These are phyloP conservation scores for Elaeagnus macrophylla DNA, from an alignment of 306 rosid genomes.

Conservation along the genomic window DNA sequence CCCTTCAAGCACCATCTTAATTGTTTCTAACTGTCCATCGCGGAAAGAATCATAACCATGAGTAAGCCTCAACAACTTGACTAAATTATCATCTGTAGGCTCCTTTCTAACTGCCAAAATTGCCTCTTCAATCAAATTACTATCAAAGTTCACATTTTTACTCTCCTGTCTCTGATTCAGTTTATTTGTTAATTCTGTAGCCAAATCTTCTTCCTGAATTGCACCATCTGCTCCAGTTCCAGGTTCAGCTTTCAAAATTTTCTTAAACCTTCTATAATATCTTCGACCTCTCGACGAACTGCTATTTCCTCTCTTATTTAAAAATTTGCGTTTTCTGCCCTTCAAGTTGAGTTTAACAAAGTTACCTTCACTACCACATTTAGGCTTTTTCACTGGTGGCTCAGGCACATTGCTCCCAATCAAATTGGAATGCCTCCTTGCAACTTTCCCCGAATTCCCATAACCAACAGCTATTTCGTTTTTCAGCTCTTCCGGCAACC, in stretches of 20 bases:
- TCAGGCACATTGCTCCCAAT: constrained; percentile 45
- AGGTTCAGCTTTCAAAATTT: constrained; percentile 19
- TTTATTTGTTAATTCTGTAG: constrained; percentile 16
- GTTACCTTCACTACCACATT: constrained; percentile 51
- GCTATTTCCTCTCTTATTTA: constrained; percentile 31
- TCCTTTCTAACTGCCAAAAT: constrained; percentile 33
- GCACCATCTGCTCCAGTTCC: constrained; percentile 18
- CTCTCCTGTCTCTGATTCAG: constrained; percentile 25
- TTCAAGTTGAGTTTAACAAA: constrained; percentile 62
- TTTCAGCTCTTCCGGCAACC: constrained; percentile 15
- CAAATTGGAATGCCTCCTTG: constrained; percentile 42
- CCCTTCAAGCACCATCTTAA: constrained; percentile 62
- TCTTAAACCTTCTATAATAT: constrained; percentile 31
- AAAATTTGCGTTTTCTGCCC: constrained; percentile 44
- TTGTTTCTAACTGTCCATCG: constrained; percentile 80
- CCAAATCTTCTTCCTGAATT: constrained; percentile 36
- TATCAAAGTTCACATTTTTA: constrained; percentile 27
- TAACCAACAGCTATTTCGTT: constrained; percentile 1
- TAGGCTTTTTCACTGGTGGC: constrained; percentile 38
- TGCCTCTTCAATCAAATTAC: constrained; percentile 32
- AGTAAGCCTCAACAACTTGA: constrained; percentile 44
- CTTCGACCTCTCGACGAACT: constrained; percentile 25
- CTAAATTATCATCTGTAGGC: constrained; percentile 60
- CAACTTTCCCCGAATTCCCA: constrained; percentile 9
- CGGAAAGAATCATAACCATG: constrained; percentile 65